Percentiles rank a stretch among this genome's conserved stretches.
These are phyloP conservation scores for Stephanocyclus meneghinianus DNA, from an alignment of 352 stramenopile genomes.

Conservation along the genomic window DNA sequence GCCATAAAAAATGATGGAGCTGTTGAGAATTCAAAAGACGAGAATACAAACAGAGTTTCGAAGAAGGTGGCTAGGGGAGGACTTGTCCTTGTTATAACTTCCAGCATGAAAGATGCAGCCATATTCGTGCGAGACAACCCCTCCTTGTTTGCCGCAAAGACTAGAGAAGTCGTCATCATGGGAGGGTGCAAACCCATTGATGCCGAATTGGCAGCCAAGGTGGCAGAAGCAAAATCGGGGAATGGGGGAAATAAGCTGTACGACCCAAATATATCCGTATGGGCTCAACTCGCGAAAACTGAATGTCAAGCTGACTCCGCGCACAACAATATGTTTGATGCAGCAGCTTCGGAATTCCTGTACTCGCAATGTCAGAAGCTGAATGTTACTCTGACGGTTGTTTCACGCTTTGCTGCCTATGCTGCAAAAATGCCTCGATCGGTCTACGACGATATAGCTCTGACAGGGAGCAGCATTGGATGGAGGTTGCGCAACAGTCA, in stretches of 20 bases:
- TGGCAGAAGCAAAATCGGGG: not conserved
- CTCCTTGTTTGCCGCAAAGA: constrained; percentile 55
- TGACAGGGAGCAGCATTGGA: constrained; percentile 49
- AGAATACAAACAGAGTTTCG: not conserved
- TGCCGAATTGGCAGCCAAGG: not conserved
- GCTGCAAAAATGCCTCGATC: constrained; percentile 51
- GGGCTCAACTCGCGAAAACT: constrained; percentile 28
- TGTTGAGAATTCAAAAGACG: not conserved
- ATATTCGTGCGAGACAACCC: constrained; percentile 52
- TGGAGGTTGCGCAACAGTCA: constrained; percentile 48
- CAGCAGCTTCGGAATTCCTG: constrained; percentile 34
- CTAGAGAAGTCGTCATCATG: constrained; percentile 51
- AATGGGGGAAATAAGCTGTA: constrained; percentile 1
- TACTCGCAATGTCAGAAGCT: constrained; percentile 49
- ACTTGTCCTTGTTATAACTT: constrained; percentile 48
- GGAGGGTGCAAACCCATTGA: constrained; percentile 47
- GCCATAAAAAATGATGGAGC: not conserved
- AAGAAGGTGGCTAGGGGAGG: constrained; percentile 39
- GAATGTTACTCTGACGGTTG: constrained; percentile 54
- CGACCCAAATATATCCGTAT: constrained; percentile 6
- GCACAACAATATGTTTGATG: constrained; percentile 64
- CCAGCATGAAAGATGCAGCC: constrained; percentile 56
- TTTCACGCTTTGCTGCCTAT: constrained; percentile 48
- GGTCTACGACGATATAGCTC: constrained; percentile 57
- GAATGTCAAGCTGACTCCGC: constrained; percentile 49